Evolutionary conservation across 2,329 filamentous ascomycete species (phyloP), one percentile per base, ranked within the genome.

Genomic region (Fusarium pseudonygamai): DNA sequence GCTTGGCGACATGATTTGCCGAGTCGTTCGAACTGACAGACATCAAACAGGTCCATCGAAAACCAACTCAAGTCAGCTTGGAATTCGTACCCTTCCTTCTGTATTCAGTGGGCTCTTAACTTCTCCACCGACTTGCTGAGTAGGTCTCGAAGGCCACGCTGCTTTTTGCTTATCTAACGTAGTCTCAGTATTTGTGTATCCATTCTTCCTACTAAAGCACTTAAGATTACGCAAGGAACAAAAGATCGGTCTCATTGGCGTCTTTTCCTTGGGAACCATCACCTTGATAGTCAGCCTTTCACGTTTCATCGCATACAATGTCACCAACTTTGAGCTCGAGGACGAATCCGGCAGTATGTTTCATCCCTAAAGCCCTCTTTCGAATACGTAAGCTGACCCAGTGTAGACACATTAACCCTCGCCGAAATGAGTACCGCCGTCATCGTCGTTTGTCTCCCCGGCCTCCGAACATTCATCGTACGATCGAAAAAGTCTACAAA

Each of bases 391-490:
- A 40, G 13, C 56, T 68, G 28, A 68, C n/a, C 4, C 3, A 26
- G 20, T 20, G 15, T 4, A 68, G 65, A 68, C 11, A 45, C 47
- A 1, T 15, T 68, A 6, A 36, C 30, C 5, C 67, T 66, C 7
- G 64, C 65, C 3, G 65, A 68, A 15, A 68, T 68, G 64, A 62
- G 47, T 8, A 63, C 65, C 24, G 64, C 56, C 4, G 64, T 68
- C 4, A 62, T 68, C 11, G 65, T 68, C 3, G 64, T 63, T 12
- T 68, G 56, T 4, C 64, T 68, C 2, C 65, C 65, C 0, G 64
- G 65, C 12, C 65, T 68, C 20, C 65, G 65, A 55, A 43, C 47
- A 22, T 68, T 68, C 13, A 30, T 68, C 12, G 34, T 32, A 18
- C 56, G 64, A n/a, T 42, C 56, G 8, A 68, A 68, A n/a, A 43